Conservation (phyloP, 148 eudicot genomes). For the Suaeda aralocaspica region DNA sequence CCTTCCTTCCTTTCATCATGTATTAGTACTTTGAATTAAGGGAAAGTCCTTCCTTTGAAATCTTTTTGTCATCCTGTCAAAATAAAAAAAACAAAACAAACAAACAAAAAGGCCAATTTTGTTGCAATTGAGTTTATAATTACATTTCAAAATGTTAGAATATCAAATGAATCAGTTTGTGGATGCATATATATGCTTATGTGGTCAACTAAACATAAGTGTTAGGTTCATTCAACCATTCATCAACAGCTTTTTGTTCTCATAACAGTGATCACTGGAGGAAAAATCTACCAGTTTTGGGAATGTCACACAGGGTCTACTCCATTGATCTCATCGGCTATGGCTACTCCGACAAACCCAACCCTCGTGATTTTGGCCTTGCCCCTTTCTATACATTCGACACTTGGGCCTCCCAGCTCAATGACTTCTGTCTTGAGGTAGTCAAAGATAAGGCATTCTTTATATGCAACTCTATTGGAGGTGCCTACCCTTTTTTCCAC, state of each 20-base stretch:
- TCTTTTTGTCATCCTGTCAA: no score
- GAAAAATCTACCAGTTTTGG: conserved; percentile 82
- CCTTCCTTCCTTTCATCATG: neutral
- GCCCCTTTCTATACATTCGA: conserved; percentile 72
- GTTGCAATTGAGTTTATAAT: no score
- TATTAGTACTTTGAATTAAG: neutral
- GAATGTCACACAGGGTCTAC: conserved; percentile 68
- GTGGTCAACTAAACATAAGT: neutral
- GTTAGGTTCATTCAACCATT: neutral
- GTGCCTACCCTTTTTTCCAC: conserved; percentile 25
- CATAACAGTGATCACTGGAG: conserved; percentile 92
- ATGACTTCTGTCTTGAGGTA: conserved; percentile 79
- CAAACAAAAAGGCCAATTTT: no score
- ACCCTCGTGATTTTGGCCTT: conserved; percentile 63
- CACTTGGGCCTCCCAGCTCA: conserved; percentile 91
- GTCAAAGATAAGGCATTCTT: conserved; percentile 79
- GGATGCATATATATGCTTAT: no score
- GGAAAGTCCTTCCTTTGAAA: no score
- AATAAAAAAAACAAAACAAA: no score
- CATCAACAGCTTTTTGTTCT: neutral
- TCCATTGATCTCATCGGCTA: conserved; percentile 93
- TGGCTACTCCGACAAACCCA: conserved; percentile 97
- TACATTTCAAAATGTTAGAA: no score
- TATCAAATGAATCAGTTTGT: no score
- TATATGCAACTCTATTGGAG: conserved; percentile 97